phyloP scores from a whole-genome alignment of 169 alveolate species.

The Cryptosporidium canis region DNA sequence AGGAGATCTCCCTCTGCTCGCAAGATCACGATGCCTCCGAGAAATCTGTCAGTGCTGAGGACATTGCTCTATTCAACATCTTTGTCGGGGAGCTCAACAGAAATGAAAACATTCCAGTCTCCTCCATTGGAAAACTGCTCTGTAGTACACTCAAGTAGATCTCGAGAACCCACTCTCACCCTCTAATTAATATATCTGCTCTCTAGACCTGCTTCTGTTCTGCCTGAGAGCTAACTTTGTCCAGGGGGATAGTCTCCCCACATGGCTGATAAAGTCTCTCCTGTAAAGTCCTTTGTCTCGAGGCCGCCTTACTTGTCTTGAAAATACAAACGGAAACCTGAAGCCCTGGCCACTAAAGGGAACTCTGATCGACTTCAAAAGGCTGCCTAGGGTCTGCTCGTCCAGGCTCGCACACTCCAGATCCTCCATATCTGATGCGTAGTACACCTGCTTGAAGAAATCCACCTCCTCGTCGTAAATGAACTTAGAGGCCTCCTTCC shows the following conservation, averaged over 20 bases:
- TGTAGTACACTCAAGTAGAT: slow-evolving; percentile 49
- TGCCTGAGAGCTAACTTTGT: slow-evolving; percentile 17
- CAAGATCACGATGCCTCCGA: not conserved
- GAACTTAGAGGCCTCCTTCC: not conserved
- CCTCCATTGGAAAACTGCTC: slow-evolving; percentile 54
- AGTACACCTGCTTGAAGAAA: slow-evolving; percentile 26
- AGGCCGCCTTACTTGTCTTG: not conserved
- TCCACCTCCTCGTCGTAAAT: slow-evolving; percentile 43
- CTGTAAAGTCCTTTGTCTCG: not conserved
- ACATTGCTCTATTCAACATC: slow-evolving; percentile 57
- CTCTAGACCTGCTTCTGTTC: not conserved
- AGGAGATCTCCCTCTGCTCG: not conserved
- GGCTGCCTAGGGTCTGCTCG: not conserved
- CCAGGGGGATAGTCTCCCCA: slow-evolving; percentile 68
- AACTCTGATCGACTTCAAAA: not conserved
- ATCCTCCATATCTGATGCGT: not conserved
- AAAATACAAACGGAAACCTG: slow-evolving; percentile 2
- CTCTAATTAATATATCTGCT: not conserved
- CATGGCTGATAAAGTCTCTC: not conserved
- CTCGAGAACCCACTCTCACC: not conserved
- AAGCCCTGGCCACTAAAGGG: not conserved
- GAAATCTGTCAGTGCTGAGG: slow-evolving; percentile 10
- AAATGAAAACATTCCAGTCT: slow-evolving; percentile 56
- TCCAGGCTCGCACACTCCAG: not conserved
- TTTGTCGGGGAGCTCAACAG: slow-evolving; percentile 61